Percentiles rank a stretch among this genome's conserved stretches.
phyloP scores from a whole-genome alignment of 208 protist genomes.

The Leishmania mexicana region DNA sequence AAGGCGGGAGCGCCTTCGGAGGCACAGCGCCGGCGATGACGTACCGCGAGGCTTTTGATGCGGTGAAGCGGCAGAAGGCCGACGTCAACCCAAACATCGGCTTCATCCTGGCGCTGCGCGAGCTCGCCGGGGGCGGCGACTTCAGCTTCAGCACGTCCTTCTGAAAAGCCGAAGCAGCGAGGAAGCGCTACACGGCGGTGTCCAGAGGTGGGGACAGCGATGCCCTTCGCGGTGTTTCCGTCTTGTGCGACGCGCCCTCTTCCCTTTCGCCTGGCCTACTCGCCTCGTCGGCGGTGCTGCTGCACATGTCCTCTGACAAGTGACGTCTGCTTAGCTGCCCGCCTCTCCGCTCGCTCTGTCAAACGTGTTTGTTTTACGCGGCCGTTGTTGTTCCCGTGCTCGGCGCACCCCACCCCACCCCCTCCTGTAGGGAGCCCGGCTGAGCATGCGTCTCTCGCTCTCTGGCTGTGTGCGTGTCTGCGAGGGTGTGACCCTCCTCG shows the following conservation, averaged over 20 bases:
- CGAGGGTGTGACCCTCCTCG: background rate
- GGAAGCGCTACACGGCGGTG: background rate
- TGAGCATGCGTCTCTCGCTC: background rate
- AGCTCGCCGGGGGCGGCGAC: conserved; percentile 44
- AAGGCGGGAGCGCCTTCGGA: conserved; percentile 12
- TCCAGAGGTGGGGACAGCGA: background rate
- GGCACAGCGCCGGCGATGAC: conserved; percentile 37
- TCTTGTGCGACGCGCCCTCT: too few relatives aligned
- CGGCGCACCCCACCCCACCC: background rate
- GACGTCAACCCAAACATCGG: conserved; percentile 90
- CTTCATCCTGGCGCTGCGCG: conserved; percentile 71
- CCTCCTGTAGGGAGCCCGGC: too few relatives aligned
- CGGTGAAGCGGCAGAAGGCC: conserved; percentile 56
- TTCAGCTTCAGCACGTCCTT: conserved; percentile 43
- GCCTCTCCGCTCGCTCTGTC: background rate
- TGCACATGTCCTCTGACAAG: background rate
- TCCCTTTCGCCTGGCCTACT: background rate
- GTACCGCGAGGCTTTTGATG: conserved; percentile 70
- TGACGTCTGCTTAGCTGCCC: background rate
- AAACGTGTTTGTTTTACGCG: background rate
- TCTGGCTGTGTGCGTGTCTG: background rate
- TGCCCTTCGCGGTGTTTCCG: background rate
- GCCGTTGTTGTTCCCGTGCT: background rate
- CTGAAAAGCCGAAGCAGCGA: conserved; percentile 10
- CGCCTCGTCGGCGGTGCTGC: background rate